A percentile compares a stretch with the other conserved stretches of the same genome.
Conservation (phyloP, 1,284 basidiomycete species). For the Calocybe gambosa region DNA sequence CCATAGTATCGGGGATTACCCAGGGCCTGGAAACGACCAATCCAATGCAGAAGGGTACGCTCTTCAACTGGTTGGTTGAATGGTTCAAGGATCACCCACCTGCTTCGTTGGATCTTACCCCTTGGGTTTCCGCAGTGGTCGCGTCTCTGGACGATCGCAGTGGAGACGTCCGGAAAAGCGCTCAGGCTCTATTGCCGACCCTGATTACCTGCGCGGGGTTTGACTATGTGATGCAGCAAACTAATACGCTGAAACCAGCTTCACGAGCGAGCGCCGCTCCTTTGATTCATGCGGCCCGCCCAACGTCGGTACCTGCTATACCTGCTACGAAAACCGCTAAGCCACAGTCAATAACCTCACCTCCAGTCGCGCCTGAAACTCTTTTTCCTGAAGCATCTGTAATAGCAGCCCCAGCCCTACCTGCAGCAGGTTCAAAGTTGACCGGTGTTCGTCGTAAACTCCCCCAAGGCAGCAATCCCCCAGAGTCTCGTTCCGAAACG, state of each 20-base stretch:
- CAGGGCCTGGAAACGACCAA: slow-evolving; percentile 84
- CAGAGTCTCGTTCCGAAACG: slow-evolving; percentile 58
- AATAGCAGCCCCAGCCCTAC: slow-evolving; percentile 33
- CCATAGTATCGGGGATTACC: slow-evolving; percentile 74
- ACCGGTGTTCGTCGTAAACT: slow-evolving; percentile 65
- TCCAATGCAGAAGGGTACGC: slow-evolving; percentile 80
- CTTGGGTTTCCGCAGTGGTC: slow-evolving; percentile 70
- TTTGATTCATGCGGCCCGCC: slow-evolving; percentile 76
- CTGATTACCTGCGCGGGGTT: slow-evolving; percentile 78
- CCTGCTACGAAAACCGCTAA: slow-evolving; percentile 22
- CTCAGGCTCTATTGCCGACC: slow-evolving; percentile 75
- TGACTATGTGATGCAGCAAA: slow-evolving; percentile 84
- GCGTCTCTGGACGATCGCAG: slow-evolving; percentile 88
- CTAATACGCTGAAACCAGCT: slow-evolving; percentile 86
- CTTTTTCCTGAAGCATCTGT: slow-evolving; percentile 25
- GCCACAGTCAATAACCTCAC: background rate
- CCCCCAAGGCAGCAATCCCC: slow-evolving; percentile 54
- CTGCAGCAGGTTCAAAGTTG: slow-evolving; percentile 39
- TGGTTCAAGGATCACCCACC: slow-evolving; percentile 70
- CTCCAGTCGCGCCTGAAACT: slow-evolving; percentile 19
- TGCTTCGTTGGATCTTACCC: slow-evolving; percentile 64
- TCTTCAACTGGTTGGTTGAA: slow-evolving; percentile 82
- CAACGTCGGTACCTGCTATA: slow-evolving; percentile 22
- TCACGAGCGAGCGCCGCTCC: slow-evolving; percentile 83
- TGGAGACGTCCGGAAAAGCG: slow-evolving; percentile 88